These are phyloP conservation scores for Sequoiadendron giganteum DNA, from an alignment of 75 land plant species.

Conservation along the genomic window DNA sequence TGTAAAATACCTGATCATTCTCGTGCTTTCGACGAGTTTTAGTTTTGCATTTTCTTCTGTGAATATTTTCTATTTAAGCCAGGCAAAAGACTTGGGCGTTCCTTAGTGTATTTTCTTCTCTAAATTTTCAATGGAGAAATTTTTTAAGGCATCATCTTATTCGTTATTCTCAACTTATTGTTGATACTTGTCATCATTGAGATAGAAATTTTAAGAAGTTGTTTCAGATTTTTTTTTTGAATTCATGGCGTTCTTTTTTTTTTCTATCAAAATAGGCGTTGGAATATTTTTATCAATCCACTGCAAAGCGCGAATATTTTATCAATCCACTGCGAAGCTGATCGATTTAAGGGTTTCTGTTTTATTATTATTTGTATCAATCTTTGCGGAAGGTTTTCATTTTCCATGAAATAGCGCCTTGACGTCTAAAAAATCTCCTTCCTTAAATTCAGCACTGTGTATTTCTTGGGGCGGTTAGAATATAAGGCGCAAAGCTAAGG, in stretches of 20 bases:
- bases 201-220: not conserved
- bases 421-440: no score
- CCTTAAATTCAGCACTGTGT: no score
- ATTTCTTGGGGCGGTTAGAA: not conserved
- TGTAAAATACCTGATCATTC: not conserved
- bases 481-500: no score
- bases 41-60: not conserved
- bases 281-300: no score
- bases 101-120: not conserved
- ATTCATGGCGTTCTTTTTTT: no score
- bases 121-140: constrained; percentile 4
- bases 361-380: no score
- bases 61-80: not conserved
- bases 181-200: not conserved
- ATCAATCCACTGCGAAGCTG: not conserved
- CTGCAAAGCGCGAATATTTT: no score
- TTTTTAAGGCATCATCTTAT: not conserved
- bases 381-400: no score
- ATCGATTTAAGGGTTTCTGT: not conserved
- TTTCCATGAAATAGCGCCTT: no score
- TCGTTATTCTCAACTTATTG: not conserved
- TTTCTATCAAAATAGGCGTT: no score
- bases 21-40: not conserved
- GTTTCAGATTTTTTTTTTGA: no score
- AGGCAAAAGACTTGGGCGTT: not conserved